Evolutionary conservation across 1,139 yeast genomes (phyloP), one percentile per base, ranked within the genome.

Genomic region (Pichia inconspicua): DNA sequence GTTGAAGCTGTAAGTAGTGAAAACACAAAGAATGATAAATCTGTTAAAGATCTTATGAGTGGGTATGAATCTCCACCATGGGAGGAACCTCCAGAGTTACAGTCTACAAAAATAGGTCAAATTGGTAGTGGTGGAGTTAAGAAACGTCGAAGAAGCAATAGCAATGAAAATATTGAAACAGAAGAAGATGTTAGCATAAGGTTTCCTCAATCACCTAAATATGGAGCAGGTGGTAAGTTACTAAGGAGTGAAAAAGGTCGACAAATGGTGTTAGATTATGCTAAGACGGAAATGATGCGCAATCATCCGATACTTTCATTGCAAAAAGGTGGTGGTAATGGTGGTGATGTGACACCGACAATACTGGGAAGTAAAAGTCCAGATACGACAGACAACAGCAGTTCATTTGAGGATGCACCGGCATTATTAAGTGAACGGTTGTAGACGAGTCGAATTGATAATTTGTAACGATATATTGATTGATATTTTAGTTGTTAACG

Each of bases 131-230:
- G 27, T 14, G 22, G 22, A 15, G 2, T 11, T 14, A 38, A 22
- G 2, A 46, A 41, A 42, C 40, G 40, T 35, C 38, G 45, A 39
- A 44, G 25, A 15, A 38, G 42, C 30, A 31, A 34, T 30, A 14
- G 35, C 32, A 41, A 43, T 22, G 30, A 39, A 11, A 38, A 31
- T 12, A 34, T 12, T 14, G 44, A 42, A 17, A 46, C 40, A 25
- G 56, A 51, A 45, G 65, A 55, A 44, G 67, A 62, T 41, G 31
- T 53, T 11, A 64, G 65, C 8, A 78, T 73, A 49, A 59, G 79
- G 49, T 75, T 75, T 52, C 81, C 81, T 1, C 64, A 72, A 44
- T 74, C 82, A 0, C 79, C 80, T 4, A 70, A 70, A 48, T 72
- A 70, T 45, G 69, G 69, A 1, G 63, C 58, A 0, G 63, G 63